A percentile compares a stretch with the other conserved stretches of the same genome.
Evolutionary conservation across 2,329 filamentous ascomycete species (phyloP).

Genomic region (Apiospora marii): DNA sequence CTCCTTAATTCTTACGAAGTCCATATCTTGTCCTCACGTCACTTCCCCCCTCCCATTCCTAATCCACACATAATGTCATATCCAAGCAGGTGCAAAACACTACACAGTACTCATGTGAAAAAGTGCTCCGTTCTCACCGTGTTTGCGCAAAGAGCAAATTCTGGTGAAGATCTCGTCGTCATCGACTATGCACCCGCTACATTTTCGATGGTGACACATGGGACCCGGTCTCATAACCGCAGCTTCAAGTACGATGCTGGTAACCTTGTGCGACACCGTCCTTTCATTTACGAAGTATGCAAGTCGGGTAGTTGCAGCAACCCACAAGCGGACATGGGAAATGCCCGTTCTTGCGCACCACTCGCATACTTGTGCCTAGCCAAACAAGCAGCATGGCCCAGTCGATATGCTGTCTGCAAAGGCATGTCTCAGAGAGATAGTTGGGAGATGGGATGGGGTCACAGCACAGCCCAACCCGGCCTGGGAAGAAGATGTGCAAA

Average conservation of each 20-base stretch:
- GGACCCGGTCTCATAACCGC: not conserved
- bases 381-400: not conserved
- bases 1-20: too few species aligned
- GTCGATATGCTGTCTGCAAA: not conserved
- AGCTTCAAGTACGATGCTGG: not conserved
- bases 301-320: conserved; percentile 5
- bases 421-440: not conserved
- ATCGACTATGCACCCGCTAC: not conserved
- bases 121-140: not conserved
- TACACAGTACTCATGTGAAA: too few species aligned
- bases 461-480: not conserved
- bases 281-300: not conserved
- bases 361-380: not conserved
- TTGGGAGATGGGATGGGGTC: not conserved
- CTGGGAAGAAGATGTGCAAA: not conserved
- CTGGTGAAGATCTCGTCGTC: not conserved
- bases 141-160: not conserved
- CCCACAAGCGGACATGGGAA: conserved; percentile 3
- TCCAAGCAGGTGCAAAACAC: too few species aligned
- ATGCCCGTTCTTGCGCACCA: not conserved
- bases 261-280: not conserved
- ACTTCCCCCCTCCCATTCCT: too few species aligned
- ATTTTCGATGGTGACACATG: not conserved
- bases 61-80: not conserved
- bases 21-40: too few species aligned